Percentiles rank a stretch among this genome's conserved stretches.
Evolutionary conservation across 169 alveolate species (phyloP).

Genomic region (Perkinsus chesapeaki): DNA sequence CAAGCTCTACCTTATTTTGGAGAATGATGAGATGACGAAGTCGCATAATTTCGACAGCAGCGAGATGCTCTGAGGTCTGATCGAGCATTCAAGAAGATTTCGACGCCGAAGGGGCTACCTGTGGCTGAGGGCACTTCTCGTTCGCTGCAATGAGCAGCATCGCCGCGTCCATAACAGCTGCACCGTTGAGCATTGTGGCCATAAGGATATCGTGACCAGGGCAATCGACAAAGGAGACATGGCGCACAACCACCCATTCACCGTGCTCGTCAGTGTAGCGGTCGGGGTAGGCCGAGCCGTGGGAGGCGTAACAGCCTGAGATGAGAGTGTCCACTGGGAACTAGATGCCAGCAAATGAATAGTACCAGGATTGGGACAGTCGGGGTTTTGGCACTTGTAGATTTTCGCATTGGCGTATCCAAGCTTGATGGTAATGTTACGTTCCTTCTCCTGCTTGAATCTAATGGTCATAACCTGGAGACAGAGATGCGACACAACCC

Average conservation of each 20-base stretch:
- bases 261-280: neutral
- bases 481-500: neutral
- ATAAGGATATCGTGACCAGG: conserved; percentile 99
- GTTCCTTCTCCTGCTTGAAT: conserved; percentile 59
- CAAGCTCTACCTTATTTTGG: conserved; percentile 95
- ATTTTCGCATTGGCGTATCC: conserved; percentile 97
- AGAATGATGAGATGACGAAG: conserved; percentile 92
- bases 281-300: neutral
- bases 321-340: neutral
- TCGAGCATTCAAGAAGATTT: conserved; percentile 69
- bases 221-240: conserved; percentile 98
- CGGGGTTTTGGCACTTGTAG: conserved; percentile 90
- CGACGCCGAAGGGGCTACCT: neutral
- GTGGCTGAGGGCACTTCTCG: conserved; percentile 34
- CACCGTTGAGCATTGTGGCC: conserved; percentile 99
- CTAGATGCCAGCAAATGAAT: neutral
- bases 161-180: conserved; percentile 99
- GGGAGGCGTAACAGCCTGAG: neutral
- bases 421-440: neutral
- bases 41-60: conserved; percentile 98
- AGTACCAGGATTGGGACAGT: conserved; percentile 60
- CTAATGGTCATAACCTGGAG: conserved; percentile 66
- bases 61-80: conserved; percentile 98
- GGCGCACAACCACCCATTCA: conserved; percentile 61
- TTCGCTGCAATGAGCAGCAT: conserved; percentile 90